Evolutionary conservation across 1,284 basidiomycete genomes (phyloP).

Genomic region (Trichosporon asahii): DNA sequence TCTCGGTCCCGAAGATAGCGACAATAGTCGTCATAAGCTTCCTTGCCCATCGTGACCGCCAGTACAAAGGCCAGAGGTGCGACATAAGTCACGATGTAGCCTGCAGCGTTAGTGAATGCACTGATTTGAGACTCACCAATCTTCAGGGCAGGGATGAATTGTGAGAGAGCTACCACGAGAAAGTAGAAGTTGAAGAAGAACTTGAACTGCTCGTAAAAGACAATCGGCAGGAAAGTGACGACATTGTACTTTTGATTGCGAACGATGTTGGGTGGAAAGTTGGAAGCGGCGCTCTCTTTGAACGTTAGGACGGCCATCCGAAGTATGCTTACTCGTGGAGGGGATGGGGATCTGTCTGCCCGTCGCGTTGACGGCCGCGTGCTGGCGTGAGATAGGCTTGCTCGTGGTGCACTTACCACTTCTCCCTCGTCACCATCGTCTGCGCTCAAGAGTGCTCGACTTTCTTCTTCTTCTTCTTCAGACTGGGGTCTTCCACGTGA

Average conservation of each 20-base stretch:
- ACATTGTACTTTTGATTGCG: constrained; percentile 98
- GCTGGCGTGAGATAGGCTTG: too few species aligned
- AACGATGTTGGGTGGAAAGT: constrained; percentile 71
- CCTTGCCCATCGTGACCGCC: constrained; percentile 94
- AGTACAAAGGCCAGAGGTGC: constrained; percentile 95
- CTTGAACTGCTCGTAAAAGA: constrained; percentile 99
- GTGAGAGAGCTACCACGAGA: constrained; percentile 89
- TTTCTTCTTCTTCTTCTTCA: background rate
- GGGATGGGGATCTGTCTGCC: constrained; percentile 4
- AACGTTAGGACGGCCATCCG: background rate
- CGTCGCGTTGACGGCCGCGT: background rate
- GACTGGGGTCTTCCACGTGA: background rate
- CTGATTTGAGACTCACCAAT: constrained; percentile 61
- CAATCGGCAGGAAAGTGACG: constrained; percentile 89
- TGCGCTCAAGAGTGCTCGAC: background rate
- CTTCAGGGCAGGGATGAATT: constrained; percentile 93
- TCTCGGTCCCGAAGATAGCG: constrained; percentile 86
- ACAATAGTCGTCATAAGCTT: constrained; percentile 96
- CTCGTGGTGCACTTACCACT: background rate
- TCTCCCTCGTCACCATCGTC: background rate
- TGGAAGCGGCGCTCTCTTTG: constrained; percentile 30
- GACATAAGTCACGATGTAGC: constrained; percentile 93
- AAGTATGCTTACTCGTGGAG: background rate
- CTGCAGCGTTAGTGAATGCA: constrained; percentile 52
- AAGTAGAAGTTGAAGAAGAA: constrained; percentile 99